Conservation (phyloP, 1,139 yeast species). For the Diutina mesorugosa region DNA sequence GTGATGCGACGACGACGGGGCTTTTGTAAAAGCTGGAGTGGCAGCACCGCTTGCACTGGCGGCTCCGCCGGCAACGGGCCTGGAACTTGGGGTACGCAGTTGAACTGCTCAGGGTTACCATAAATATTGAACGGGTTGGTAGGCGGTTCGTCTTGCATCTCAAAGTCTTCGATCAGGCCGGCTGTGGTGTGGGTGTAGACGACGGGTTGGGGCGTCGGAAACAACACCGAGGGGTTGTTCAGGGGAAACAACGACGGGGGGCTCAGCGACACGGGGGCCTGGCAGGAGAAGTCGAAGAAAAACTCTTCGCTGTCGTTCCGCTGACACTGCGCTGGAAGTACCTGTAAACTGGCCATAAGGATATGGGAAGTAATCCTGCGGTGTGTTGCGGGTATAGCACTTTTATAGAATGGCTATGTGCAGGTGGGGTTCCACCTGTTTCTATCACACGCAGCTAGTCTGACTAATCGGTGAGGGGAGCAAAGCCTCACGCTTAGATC, state of each 20-base stretch:
- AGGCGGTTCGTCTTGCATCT: background rate
- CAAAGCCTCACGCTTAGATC: background rate
- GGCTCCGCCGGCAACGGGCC: background rate
- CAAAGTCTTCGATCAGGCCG: background rate
- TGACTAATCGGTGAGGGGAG: background rate
- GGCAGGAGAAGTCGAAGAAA: background rate
- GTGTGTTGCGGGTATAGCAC: background rate
- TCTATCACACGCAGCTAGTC: background rate
- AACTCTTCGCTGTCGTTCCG: background rate
- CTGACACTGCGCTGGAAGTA: background rate
- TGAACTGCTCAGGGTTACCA: slow-evolving; percentile 1
- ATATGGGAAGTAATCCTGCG: background rate
- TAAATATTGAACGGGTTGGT: background rate
- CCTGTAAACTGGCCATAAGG: background rate
- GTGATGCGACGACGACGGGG: background rate
- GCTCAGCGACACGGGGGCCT: background rate
- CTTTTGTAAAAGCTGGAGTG: background rate
- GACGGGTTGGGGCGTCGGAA: background rate
- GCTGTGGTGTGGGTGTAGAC: background rate
- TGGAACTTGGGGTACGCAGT: background rate
- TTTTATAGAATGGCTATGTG: background rate
- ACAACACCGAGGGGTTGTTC: background rate
- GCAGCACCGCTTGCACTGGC: background rate
- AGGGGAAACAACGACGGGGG: background rate
- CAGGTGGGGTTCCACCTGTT: background rate